Conservation (phyloP, 2,329 filamentous ascomycete species). For the Pseudopyricularia cyperi region DNA sequence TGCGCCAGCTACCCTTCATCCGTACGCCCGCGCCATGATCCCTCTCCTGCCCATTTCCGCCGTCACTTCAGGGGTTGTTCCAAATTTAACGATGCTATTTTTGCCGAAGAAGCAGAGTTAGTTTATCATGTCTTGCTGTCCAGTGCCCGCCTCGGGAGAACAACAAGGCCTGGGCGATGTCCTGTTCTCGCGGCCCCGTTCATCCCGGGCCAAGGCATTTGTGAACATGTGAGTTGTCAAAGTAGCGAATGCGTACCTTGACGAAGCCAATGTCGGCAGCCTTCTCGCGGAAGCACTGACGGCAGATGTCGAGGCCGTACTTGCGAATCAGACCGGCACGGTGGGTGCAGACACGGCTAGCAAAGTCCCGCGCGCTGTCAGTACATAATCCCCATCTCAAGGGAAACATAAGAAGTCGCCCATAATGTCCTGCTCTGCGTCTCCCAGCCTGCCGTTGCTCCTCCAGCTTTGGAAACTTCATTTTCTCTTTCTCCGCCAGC, state of each 20-base stretch:
- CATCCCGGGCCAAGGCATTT: not conserved
- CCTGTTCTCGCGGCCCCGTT: not conserved
- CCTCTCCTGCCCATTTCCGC: not conserved
- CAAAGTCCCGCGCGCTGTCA: not conserved
- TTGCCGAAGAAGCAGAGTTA: not conserved
- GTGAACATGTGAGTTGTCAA: too few relatives aligned
- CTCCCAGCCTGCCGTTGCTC: not conserved
- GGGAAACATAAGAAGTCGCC: not conserved
- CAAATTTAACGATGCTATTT: slow-evolving; percentile 5
- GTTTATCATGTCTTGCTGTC: too few relatives aligned
- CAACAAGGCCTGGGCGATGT: not conserved
- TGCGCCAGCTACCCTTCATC: not conserved
- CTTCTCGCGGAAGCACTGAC: slow-evolving; percentile 70
- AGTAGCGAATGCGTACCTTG: slow-evolving; percentile 40
- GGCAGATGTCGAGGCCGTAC: slow-evolving; percentile 88
- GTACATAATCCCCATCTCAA: slow-evolving; percentile 16
- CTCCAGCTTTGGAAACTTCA: not conserved
- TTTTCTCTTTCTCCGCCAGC: not conserved
- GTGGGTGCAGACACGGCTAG: slow-evolving; percentile 69
- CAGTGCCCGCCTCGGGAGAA: not conserved
- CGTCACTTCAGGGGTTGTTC: not conserved
- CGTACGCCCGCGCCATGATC: slow-evolving; percentile 1
- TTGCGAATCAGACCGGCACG: slow-evolving; percentile 98
- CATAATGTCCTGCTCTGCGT: slow-evolving; percentile 2
- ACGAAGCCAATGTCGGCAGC: slow-evolving; percentile 59